Percentiles rank a stretch among this genome's conserved stretches.
Evolutionary conservation across 495 filamentous ascomycete species (phyloP).

Genomic region (Penicillium taxi): DNA sequence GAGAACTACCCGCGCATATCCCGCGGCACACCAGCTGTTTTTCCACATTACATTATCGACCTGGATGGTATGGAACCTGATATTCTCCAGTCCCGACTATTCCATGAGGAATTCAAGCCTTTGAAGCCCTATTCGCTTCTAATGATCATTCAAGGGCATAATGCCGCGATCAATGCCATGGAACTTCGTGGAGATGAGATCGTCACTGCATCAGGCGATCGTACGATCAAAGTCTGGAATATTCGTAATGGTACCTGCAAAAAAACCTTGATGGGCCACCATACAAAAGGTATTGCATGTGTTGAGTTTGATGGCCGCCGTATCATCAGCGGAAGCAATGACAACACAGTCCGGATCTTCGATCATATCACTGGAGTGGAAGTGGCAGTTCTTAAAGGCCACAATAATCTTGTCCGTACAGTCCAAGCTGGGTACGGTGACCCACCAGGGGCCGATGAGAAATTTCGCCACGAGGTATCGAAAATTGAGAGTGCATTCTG

Average conservation of each 20-base stretch:
- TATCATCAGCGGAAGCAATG: constrained; percentile 91
- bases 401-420: constrained; percentile 79
- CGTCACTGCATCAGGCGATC: constrained; percentile 89
- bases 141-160: constrained; percentile 70
- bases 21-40: constrained; percentile 30
- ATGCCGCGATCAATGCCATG: constrained; percentile 91
- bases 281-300: constrained; percentile 93
- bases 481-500: constrained; percentile 66
- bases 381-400: constrained; percentile 75
- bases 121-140: constrained; percentile 62
- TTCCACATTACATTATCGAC: constrained; percentile 50
- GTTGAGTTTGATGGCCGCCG: constrained; percentile 96
- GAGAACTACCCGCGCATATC: constrained; percentile 53
- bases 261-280: constrained; percentile 72
- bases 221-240: constrained; percentile 88
- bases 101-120: constrained; percentile 29
- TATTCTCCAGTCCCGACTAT: constrained; percentile 33
- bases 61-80: constrained; percentile 41
- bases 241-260: constrained; percentile 67
- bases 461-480: constrained; percentile 60
- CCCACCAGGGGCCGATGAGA: constrained; percentile 66
- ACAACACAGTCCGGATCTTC: constrained; percentile 91
- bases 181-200: constrained; percentile 81
- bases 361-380: constrained; percentile 77
- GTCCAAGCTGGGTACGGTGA: constrained; percentile 92